Base-by-base conservation (phyloP, 2,329 filamentous ascomycete genomes). In the Fusarium vanettenii region DNA sequence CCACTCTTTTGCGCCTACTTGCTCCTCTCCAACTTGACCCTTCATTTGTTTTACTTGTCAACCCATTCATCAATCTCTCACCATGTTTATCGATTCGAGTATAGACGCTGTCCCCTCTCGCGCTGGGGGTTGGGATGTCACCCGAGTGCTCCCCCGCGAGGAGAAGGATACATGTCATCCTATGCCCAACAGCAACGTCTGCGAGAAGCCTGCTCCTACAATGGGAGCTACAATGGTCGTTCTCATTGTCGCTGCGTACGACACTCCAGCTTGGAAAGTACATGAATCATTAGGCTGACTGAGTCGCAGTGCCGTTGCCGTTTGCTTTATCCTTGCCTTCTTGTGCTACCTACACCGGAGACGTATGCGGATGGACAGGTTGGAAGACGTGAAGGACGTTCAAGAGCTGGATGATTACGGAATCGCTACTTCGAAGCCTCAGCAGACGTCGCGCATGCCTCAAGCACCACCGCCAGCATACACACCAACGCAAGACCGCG, bases 381-480 rank as follows among this genome's bases (percentile, higher is more conserved):
- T 68, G 20, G 78, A 80, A 66, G 75, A 79, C 55, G 59, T 72
- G 22, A 80, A 80, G 43, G 69, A 67, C 25, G 13, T 69, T 22
- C 76, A 80, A 62, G 78, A 80, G 65, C 62, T 80, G 55, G 78
- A 80, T 41, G 78, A 80, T 55, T 80, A 80, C 25, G 78, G 78
- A 27, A 64, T 79, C 22, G 67, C 43, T 1, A 43, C 72, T 5
- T 11, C 25, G 2, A 56, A 66, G 8, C 45, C 50, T 22, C 62
- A 68, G 35, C 66, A 64, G 41, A 43, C 52, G 18, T 61, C 67
- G 11, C 33, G 62, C 14, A 57, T 78, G 64, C 77, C 77, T 1
- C 67, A 64, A 20, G 68, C 69, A 16, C 76, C 77, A 56, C 71
- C 74, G 41, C 75, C 61, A n/a, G 61, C 64, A 5, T 69, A 67